Percentiles rank a stretch among this genome's conserved stretches.
Evolutionary conservation across 1,284 basidiomycete species (phyloP).

Genomic region (Leccinum fallax): DNA sequence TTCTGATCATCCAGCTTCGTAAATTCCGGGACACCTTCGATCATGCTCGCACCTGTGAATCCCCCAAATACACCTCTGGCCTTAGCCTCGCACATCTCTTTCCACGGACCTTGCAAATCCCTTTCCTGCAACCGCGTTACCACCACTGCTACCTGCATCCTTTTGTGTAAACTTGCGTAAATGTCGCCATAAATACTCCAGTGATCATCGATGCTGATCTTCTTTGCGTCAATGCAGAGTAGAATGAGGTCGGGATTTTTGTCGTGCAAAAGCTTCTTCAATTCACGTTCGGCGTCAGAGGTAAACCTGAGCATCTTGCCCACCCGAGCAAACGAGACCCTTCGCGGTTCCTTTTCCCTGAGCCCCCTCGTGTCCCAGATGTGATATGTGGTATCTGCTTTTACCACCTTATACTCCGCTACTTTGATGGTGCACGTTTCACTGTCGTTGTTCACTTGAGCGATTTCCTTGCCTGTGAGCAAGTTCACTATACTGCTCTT

Average conservation of each 20-base stretch:
- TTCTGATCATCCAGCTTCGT: slow-evolving; percentile 14
- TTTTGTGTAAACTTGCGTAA: slow-evolving; percentile 19
- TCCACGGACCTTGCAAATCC: slow-evolving; percentile 21
- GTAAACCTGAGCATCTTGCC: background rate
- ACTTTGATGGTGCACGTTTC: slow-evolving; percentile 24
- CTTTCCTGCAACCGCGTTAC: slow-evolving; percentile 37
- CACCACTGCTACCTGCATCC: slow-evolving; percentile 22
- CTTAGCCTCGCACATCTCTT: slow-evolving; percentile 10
- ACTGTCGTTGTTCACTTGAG: slow-evolving; percentile 21
- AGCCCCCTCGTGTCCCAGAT: slow-evolving; percentile 33
- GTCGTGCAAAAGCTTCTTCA: slow-evolving; percentile 21
- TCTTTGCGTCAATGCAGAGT: slow-evolving; percentile 27
- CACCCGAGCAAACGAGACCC: slow-evolving; percentile 7
- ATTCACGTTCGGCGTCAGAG: slow-evolving; percentile 23
- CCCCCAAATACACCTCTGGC: slow-evolving; percentile 14
- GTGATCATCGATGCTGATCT: slow-evolving; percentile 15
- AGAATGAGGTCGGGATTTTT: slow-evolving; percentile 20
- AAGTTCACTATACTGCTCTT: slow-evolving; percentile 33
- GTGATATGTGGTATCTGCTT: slow-evolving; percentile 8
- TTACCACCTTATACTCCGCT: slow-evolving; percentile 13
- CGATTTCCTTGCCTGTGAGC: slow-evolving; percentile 18
- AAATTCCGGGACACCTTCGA: slow-evolving; percentile 26
- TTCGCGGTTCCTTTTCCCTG: slow-evolving; percentile 12
- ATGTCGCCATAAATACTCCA: slow-evolving; percentile 30
- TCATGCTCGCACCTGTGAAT: slow-evolving; percentile 16